These are phyloP conservation scores for Suhomyces kilbournensis DNA, from an alignment of 805 yeast genomes.

Conservation along the genomic window DNA sequence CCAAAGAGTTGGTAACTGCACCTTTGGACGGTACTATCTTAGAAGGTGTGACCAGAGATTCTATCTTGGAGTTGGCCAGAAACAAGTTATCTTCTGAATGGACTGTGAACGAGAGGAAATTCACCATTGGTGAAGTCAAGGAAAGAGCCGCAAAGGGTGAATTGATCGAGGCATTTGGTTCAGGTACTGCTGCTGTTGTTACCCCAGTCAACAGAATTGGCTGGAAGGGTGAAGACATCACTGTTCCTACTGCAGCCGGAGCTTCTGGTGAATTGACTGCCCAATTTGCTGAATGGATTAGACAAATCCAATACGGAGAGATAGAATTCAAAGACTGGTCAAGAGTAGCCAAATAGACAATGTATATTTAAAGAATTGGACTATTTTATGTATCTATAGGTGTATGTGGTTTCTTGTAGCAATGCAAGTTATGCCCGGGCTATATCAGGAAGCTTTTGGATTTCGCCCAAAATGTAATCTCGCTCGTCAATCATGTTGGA, in stretches of 20 bases:
- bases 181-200: slow-evolving; percentile 97
- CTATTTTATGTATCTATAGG: not conserved
- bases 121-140: slow-evolving; percentile 74
- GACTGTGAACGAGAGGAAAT: slow-evolving; percentile 80
- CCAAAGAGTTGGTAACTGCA: slow-evolving; percentile 89
- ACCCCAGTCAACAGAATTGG: slow-evolving; percentile 89
- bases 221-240: slow-evolving; percentile 67
- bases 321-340: slow-evolving; percentile 60
- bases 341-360: slow-evolving; percentile 28
- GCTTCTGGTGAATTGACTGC: slow-evolving; percentile 81
- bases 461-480: slow-evolving; percentile 72
- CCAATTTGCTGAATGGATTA: slow-evolving; percentile 79
- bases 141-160: slow-evolving; percentile 78
- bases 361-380: not conserved
- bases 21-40: slow-evolving; percentile 96
- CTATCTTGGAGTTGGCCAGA: slow-evolving; percentile 73
- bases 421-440: slow-evolving; percentile 13
- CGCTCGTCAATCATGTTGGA: slow-evolving; percentile 72
- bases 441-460: slow-evolving; percentile 67
- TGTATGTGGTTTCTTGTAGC: not conserved
- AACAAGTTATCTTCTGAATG: slow-evolving; percentile 78
- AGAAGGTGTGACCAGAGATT: slow-evolving; percentile 95
- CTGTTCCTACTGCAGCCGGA: slow-evolving; percentile 78
- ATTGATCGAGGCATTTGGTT: slow-evolving; percentile 90
- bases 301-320: slow-evolving; percentile 85